Conservation (phyloP, 768 basidiomycete genomes). For the Leccinum imitatum region DNA sequence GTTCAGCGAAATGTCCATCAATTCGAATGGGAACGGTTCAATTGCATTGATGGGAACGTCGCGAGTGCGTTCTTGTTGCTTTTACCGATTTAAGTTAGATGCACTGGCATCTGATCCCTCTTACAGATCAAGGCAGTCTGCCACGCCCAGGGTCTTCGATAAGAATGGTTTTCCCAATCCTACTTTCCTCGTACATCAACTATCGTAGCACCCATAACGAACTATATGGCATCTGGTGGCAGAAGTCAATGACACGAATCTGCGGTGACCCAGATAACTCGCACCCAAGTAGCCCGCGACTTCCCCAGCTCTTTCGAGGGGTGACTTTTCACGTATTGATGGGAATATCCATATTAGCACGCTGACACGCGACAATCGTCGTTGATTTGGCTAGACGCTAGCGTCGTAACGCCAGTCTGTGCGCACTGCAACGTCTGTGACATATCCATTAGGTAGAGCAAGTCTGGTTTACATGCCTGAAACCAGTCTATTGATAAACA, state of each 20-base stretch:
- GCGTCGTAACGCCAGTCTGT: neutral
- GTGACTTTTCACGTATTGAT: neutral
- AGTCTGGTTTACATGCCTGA: neutral
- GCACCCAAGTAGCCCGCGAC: conserved; percentile 81
- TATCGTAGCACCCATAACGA: conserved; percentile 31
- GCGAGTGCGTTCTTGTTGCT: conserved; percentile 3
- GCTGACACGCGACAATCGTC: neutral
- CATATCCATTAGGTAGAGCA: conserved; percentile 7
- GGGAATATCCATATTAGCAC: neutral
- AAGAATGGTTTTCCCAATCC: too few relatives aligned
- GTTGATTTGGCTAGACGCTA: neutral
- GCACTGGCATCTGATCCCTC: conserved; percentile 3
- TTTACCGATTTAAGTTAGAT: conserved; percentile 23
- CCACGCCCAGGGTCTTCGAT: neutral
- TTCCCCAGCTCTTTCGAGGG: conserved; percentile 48
- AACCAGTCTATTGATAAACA: conserved; percentile 4
- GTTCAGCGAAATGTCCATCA: too few relatives aligned
- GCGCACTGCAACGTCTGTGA: neutral
- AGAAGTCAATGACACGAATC: conserved; percentile 5
- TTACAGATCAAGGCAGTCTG: conserved; percentile 9
- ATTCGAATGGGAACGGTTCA: neutral
- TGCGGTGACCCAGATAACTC: conserved; percentile 19
- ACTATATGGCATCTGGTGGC: conserved; percentile 58
- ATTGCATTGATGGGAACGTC: conserved; percentile 9
- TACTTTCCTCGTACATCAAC: too few relatives aligned